These are phyloP conservation scores for Aureobasidium sp. DNA, from an alignment of 2,329 filamentous ascomycete species.

Conservation along the genomic window DNA sequence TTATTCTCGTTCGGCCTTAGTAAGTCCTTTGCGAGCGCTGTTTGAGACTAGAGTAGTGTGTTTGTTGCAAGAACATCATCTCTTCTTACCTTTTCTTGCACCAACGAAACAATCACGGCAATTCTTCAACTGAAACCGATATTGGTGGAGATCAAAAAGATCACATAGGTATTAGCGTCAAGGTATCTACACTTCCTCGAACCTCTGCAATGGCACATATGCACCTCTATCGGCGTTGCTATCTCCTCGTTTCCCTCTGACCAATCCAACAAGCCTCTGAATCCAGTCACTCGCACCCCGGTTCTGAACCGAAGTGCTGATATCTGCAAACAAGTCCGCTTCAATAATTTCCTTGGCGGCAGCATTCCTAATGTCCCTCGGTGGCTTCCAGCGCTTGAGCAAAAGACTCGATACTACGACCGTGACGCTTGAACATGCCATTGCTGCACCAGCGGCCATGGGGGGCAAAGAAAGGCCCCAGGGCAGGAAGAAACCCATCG, in stretches of 20 bases:
- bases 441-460: constrained; percentile 89
- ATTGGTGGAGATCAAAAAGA: too few species aligned
- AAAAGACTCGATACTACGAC: constrained; percentile 80
- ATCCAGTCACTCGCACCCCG: constrained; percentile 4
- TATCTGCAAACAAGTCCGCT: constrained; percentile 17
- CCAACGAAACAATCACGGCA: too few species aligned
- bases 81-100: too few species aligned
- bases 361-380: constrained; percentile 72
- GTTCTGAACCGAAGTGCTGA: constrained; percentile 8
- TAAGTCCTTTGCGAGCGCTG: too few species aligned
- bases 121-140: too few species aligned
- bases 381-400: constrained; percentile 79
- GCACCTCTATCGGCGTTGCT: constrained; percentile 32
- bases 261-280: background rate
- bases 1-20: too few species aligned
- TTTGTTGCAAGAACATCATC: too few species aligned
- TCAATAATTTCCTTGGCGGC: constrained; percentile 40
- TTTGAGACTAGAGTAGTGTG: too few species aligned
- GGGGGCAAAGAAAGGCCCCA: constrained; percentile 83
- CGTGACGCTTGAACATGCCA: constrained; percentile 84
- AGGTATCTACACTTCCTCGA: constrained; percentile 25
- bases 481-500: constrained; percentile 92
- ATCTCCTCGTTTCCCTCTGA: constrained; percentile 30
- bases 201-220: constrained; percentile 41
- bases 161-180: background rate